A percentile compares a stretch with the other conserved stretches of the same genome.
phyloP scores from a whole-genome alignment of 2,329 filamentous ascomycete species.

The Pseudopithomyces maydicus region DNA sequence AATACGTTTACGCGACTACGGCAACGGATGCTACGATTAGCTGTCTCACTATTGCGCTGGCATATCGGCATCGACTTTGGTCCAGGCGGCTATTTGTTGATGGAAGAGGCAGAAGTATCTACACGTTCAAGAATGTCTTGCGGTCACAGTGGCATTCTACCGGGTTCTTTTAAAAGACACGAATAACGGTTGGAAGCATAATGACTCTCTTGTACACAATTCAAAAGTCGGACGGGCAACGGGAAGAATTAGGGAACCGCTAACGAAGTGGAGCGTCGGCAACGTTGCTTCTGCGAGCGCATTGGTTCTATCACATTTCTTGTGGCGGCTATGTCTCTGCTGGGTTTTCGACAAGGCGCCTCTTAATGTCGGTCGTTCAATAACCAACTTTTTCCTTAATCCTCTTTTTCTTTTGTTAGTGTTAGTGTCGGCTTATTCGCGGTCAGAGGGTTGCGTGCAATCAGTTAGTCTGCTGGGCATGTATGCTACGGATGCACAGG shows the following conservation, averaged over 20 bases:
- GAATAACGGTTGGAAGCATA: slow-evolving; percentile 6
- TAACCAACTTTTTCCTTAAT: neutral
- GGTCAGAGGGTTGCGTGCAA: neutral
- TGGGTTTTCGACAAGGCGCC: neutral
- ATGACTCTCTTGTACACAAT: slow-evolving; percentile 12
- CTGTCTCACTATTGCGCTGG: slow-evolving; percentile 16
- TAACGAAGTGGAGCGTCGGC: slow-evolving; percentile 1
- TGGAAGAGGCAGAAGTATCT: slow-evolving; percentile 19
- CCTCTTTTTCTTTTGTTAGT: neutral
- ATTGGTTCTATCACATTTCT: slow-evolving; percentile 1
- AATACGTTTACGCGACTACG: slow-evolving; percentile 18
- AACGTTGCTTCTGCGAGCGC: slow-evolving; percentile 1
- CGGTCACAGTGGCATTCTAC: slow-evolving; percentile 7
- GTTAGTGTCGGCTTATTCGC: neutral
- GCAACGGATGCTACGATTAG: slow-evolving; percentile 19
- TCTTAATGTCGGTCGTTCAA: slow-evolving; percentile 10
- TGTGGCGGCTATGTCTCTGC: slow-evolving; percentile 4
- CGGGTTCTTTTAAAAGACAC: slow-evolving; percentile 10
- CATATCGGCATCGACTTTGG: slow-evolving; percentile 14
- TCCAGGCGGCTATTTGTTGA: slow-evolving; percentile 16
- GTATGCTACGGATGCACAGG: neutral
- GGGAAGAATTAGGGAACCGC: slow-evolving; percentile 1
- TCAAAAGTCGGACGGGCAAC: slow-evolving; percentile 3
- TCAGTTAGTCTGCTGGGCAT: neutral
- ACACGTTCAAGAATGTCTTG: slow-evolving; percentile 12